Base-by-base conservation (phyloP, 108 stramenopile genomes). In the Cyclostephanos tholiformis region DNA sequence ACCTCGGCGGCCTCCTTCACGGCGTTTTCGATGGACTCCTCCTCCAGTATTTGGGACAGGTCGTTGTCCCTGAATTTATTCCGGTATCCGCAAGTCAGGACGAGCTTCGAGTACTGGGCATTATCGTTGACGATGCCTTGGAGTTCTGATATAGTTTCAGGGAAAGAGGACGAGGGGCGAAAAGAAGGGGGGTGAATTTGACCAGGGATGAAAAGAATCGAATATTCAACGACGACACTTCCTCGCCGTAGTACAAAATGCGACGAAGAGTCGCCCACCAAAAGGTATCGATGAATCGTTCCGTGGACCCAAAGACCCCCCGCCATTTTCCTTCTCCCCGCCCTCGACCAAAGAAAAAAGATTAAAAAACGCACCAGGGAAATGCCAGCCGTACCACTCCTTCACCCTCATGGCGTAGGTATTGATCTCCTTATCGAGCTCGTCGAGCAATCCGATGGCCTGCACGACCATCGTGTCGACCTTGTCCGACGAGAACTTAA, bases 361-460 rank as follows among this genome's bases (percentile, higher is more conserved):
- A 68, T 10, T 16, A 20, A 11, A 14, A 26, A 59, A 75, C 80
- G 68, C 29, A 84, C 84, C 84, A 30, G 99, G 99, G 85, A 99
- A 99, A 87, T 99, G 99, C 98, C 98, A 99, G 55, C 98, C 98
- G 84, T 98, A 99, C 99, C 99, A 99, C 87, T 99, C 99, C 81
- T 96, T 94, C 19, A 99, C 98, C 56, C 99, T 83, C 99, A 99
- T 99, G 60, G 99, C 99, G 80, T 99, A 99, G 8, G 97, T 99
- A 81, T 99, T 99, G 84, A 99, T 98, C 87, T 99, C 99, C 90
- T 99, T 99, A 83, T 99, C 99, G 35, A 99, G 85, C 74, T 99
- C 98, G 83, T 99, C 99, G 73, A 99, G 86, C 56, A 99, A 84
- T 10, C 97, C 97, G 30, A 99, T 96, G n/a, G 99, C 98, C 90